phyloP scores from a whole-genome alignment of 106 monocot genomes.

The Agapanthus africanus region DNA sequence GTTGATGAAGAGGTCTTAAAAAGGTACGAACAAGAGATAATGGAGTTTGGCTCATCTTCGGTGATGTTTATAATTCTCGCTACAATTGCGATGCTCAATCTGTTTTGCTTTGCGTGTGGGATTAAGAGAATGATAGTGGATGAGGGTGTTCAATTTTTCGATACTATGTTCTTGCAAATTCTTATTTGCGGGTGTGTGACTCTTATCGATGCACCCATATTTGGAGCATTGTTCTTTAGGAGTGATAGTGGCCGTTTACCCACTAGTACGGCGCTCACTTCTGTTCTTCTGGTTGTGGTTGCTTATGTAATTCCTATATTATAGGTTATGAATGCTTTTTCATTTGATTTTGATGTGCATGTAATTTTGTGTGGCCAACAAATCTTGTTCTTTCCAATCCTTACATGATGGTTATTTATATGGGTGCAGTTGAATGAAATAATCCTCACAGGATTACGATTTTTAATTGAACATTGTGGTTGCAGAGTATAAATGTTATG shows the following conservation, averaged over 20 bases:
- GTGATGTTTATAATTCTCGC: slow-evolving; percentile 34
- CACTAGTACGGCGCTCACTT: slow-evolving; percentile 20
- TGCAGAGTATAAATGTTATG: no score
- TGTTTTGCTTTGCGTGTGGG: slow-evolving; percentile 31
- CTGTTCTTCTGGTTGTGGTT: slow-evolving; percentile 24
- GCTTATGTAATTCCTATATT: slow-evolving; percentile 10
- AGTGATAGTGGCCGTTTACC: slow-evolving; percentile 50
- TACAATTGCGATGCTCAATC: slow-evolving; percentile 40
- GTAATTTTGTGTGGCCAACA: no score
- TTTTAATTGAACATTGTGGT: no score
- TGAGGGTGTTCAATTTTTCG: not conserved
- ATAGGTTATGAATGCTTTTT: no score
- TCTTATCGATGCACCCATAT: slow-evolving; percentile 44
- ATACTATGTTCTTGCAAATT: slow-evolving; percentile 34
- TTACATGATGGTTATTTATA: no score
- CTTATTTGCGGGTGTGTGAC: slow-evolving; percentile 32
- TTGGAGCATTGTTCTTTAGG: slow-evolving; percentile 48
- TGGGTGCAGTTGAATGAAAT: no score
- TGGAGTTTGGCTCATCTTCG: slow-evolving; percentile 53
- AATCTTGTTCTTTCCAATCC: no score
- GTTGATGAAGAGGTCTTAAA: slow-evolving; percentile 25
- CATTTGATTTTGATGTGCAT: no score
- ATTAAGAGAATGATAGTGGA: slow-evolving; percentile 18
- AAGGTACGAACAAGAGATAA: slow-evolving; percentile 53
- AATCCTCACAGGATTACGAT: no score